Evolutionary conservation across 1,284 basidiomycete genomes (phyloP).

Genomic region (Apiotrichum montevideense): DNA sequence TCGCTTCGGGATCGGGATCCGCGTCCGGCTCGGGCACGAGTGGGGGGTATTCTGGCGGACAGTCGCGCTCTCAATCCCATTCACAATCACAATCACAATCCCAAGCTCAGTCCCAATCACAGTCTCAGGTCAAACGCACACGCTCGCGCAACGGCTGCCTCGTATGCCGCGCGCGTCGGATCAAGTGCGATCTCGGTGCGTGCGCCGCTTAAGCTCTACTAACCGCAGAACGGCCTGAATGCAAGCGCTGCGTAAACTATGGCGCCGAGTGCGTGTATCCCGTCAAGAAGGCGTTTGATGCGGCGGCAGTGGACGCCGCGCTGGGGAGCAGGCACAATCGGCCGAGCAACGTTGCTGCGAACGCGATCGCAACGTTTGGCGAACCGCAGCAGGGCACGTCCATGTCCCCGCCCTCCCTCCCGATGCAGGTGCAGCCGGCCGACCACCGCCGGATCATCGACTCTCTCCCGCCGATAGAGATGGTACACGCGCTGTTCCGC

Average conservation of each 20-base stretch:
- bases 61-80: too few species aligned
- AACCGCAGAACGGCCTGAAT: constrained; percentile 4
- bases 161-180: constrained; percentile 33
- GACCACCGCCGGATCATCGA: constrained; percentile 7
- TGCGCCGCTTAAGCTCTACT: background rate
- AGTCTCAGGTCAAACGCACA: constrained; percentile 9
- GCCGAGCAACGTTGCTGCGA: constrained; percentile 13
- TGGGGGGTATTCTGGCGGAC: too few species aligned
- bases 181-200: constrained; percentile 36
- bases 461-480: constrained; percentile 25
- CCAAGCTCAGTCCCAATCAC: background rate
- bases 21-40: background rate
- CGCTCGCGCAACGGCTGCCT: constrained; percentile 32
- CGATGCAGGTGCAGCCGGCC: background rate
- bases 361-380: constrained; percentile 8
- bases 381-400: background rate
- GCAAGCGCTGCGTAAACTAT: constrained; percentile 19
- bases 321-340: constrained; percentile 25
- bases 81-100: background rate
- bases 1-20: background rate
- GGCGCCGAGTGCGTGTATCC: constrained; percentile 35
- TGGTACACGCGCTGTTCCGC: constrained; percentile 33
- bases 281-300: constrained; percentile 31
- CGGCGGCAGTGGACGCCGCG: constrained; percentile 19
- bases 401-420: background rate